Percentiles rank a stretch among this genome's conserved stretches.
Evolutionary conservation across 768 basidiomycete species (phyloP).

Genomic region (Panaeolus cyanescens): DNA sequence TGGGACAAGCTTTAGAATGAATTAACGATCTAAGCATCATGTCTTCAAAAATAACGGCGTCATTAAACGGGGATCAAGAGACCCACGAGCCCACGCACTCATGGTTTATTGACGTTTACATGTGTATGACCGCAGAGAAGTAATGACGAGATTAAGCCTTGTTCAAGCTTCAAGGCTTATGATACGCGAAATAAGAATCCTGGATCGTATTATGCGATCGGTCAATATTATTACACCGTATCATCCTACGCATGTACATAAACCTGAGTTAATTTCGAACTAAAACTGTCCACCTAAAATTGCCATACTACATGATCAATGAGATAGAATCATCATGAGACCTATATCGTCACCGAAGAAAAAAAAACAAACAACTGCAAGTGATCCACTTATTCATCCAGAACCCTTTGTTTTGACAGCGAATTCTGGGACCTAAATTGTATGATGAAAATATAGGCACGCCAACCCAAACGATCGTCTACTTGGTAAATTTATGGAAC

Average conservation of each 20-base stretch:
- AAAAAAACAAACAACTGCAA: not conserved
- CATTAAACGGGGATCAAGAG: not conserved
- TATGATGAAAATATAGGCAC: not conserved
- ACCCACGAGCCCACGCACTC: not conserved
- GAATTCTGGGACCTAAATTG: not conserved
- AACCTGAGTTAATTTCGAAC: not conserved
- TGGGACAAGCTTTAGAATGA: not conserved
- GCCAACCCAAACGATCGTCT: not conserved
- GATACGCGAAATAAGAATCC: not conserved
- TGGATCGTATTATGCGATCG: not conserved
- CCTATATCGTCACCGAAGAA: not conserved
- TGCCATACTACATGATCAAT: not conserved
- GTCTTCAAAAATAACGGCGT: not conserved
- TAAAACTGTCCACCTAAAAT: not conserved
- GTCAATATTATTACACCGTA: not conserved
- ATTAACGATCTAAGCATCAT: not conserved
- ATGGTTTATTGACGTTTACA: not conserved
- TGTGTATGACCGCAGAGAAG: not conserved
- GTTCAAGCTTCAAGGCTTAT: not conserved
- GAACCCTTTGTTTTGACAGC: not conserved
- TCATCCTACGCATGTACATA: not conserved
- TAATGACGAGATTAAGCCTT: not conserved
- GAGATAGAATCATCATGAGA: not conserved
- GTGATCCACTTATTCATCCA: not conserved
- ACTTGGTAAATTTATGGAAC: conserved; percentile 47